Base-by-base conservation (phyloP, 2,329 filamentous ascomycete genomes). In the Zelopaecilomyces penicillatus region DNA sequence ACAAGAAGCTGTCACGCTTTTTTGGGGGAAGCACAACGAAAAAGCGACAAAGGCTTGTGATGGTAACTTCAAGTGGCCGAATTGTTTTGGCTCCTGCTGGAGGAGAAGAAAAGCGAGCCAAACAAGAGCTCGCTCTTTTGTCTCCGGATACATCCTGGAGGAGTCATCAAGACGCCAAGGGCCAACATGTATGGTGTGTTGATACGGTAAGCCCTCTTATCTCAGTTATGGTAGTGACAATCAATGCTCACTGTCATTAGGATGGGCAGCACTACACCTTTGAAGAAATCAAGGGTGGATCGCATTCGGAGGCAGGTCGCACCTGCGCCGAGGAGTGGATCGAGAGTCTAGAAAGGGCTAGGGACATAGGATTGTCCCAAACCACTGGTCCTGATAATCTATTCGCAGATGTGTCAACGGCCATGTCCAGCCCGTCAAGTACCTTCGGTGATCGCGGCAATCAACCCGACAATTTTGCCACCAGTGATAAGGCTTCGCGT, bases 101-200 rank as follows among this genome's bases (percentile, higher is more conserved):
- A 5, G 93, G 91, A 0, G 93, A 95, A 52, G 91, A 97, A 61
- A 98, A 98, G 69, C 90, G 93, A 63, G 78, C 88, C 26, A 98
- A 98, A 63, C 78, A 87, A 56, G 93, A 98, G 54, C 80, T 98
- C 32, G 87, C 87, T n/a, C 73, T 98, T 28, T 69, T 95, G 19
- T 75, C 76, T 2, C 71, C 83, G 2, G 89, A 87, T 43, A 87
- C 82, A 54, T 71, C 78, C 28, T 97, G 87, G 82, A 84, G 79
- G 60, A 88, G 76, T 42, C 87, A 86, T 54, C 77, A 83, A 38
- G 93, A 95, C 64, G 74, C 80, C n/a, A 96, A 95, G 65, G 90
- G 89, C 28, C 77, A 91, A 66, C 83, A 82, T 29, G 82, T 86
- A 47, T 97, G 89, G 87, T 84, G 84, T 65, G 83, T 97, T 42